A percentile compares a stretch with the other conserved stretches of the same genome.
phyloP scores from a whole-genome alignment of 2,329 filamentous ascomycete genomes.

The Diaporthe sp. region DNA sequence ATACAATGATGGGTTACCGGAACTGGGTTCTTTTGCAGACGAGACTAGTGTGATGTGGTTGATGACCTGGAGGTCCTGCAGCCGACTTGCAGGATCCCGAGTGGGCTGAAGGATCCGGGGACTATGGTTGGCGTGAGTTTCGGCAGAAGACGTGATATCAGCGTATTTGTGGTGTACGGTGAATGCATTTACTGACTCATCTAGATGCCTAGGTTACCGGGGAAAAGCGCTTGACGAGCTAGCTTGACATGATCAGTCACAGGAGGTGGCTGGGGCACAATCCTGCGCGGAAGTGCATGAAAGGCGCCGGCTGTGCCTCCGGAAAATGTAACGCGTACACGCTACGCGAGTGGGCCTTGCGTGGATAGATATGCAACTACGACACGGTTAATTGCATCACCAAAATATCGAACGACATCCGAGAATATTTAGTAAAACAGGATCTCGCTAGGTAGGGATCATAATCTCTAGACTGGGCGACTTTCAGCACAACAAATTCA shows the following conservation, averaged over 20 bases:
- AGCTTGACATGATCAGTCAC: neutral
- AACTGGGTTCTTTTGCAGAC: neutral
- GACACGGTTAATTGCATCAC: neutral
- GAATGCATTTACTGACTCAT: neutral
- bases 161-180: neutral
- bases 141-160: neutral
- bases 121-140: neutral
- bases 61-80: neutral
- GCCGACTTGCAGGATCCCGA: neutral
- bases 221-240: neutral
- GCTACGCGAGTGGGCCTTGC: neutral
- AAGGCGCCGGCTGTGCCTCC: neutral
- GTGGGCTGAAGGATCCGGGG: too few relatives aligned
- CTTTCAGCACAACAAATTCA: neutral
- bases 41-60: neutral
- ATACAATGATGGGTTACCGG: neutral
- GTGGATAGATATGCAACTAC: neutral
- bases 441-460: neutral
- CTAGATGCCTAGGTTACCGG: neutral
- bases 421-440: neutral
- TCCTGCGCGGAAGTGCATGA: neutral
- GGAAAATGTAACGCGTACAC: too few relatives aligned
- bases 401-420: neutral
- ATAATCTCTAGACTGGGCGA: neutral
- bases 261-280: neutral